Evolutionary conservation across 768 basidiomycete species (phyloP), one percentile per base, ranked within the genome.

Genomic region (Kwoniella mangroviensis): DNA sequence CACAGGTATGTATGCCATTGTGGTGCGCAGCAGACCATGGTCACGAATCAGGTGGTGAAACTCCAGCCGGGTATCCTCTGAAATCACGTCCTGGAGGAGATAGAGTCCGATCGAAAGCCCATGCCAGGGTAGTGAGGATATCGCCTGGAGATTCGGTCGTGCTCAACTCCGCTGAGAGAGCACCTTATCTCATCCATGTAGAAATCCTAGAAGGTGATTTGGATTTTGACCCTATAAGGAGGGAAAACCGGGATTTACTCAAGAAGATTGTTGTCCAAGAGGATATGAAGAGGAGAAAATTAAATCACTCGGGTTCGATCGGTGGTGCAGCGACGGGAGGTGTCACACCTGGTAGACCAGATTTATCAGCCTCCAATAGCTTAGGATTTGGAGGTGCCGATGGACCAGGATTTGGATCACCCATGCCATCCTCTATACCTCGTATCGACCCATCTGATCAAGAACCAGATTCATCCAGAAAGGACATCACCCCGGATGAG

Each of bases 121-220:
- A 98, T 81, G 94, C 98, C 81, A 90, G 93, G 53, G 93, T 99
- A 62, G 94, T 98, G 61, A 90, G 97, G 73, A 96, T 99, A 78
- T 95, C 96, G 12, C 96, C 97, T 2, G 93, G 95, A 15, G 97
- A 99, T 85, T 92, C 93, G 67, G 97, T 98, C 55, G 97, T 98
- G 11, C 87, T 99, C 28, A 99, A 99, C 81, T 98, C 96, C 21
- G 97, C 97, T 3, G 95, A 99, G 83, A 88, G 92, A 43, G 94
- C 94, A 0, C 97, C 97, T 4, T 99, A 92, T 81, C 86, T 99
- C 21, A 87, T 99, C 24, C 87, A 95, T 70, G 88, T 98, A 68
- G 97, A 99, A 83, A 90, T 98, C 55, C 86, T 98, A 40, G 88
- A 89, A 70, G 90, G 89, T 41, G 96, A 98, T 75, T 87, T 99